These are phyloP conservation scores for Marasmius tenuissimus DNA, from an alignment of 1,284 basidiomycete genomes.

Conservation along the genomic window DNA sequence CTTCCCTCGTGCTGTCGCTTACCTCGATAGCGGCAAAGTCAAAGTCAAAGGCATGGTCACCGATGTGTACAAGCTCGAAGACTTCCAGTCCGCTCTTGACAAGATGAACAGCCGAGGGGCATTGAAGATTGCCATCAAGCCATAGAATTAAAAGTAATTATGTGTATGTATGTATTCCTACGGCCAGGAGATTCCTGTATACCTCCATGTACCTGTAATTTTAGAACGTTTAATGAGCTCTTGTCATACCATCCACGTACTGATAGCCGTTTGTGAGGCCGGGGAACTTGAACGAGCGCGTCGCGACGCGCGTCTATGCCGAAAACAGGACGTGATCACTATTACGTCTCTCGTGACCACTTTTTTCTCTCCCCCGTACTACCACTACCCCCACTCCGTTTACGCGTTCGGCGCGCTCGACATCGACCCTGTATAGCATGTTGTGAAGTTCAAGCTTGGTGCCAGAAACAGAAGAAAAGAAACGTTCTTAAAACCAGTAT, in stretches of 20 bases:
- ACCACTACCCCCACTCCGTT: too few relatives aligned
- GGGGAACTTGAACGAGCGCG: too few relatives aligned
- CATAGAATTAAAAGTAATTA: conserved; percentile 8
- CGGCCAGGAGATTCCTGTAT: neutral
- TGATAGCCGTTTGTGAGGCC: too few relatives aligned
- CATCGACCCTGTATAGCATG: too few relatives aligned
- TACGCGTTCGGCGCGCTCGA: too few relatives aligned
- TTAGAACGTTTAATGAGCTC: neutral
- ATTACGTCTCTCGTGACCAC: too few relatives aligned
- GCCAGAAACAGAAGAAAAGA: neutral
- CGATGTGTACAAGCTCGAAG: conserved; percentile 72
- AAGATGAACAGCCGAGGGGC: conserved; percentile 79
- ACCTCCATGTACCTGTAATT: neutral
- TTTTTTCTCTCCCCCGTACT: too few relatives aligned
- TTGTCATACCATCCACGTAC: too few relatives aligned
- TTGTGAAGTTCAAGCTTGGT: too few relatives aligned
- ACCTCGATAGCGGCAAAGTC: conserved; percentile 84
- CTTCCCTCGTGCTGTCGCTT: conserved; percentile 85
- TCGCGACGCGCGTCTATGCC: too few relatives aligned
- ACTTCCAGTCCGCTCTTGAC: conserved; percentile 81
- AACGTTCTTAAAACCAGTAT: neutral
- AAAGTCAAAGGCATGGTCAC: conserved; percentile 85
- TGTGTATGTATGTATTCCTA: neutral
- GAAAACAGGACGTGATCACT: too few relatives aligned
- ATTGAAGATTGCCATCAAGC: conserved; percentile 67